These are phyloP conservation scores for Hibiscus mutabilis DNA, from an alignment of 345 rosid species.

Conservation along the genomic window DNA sequence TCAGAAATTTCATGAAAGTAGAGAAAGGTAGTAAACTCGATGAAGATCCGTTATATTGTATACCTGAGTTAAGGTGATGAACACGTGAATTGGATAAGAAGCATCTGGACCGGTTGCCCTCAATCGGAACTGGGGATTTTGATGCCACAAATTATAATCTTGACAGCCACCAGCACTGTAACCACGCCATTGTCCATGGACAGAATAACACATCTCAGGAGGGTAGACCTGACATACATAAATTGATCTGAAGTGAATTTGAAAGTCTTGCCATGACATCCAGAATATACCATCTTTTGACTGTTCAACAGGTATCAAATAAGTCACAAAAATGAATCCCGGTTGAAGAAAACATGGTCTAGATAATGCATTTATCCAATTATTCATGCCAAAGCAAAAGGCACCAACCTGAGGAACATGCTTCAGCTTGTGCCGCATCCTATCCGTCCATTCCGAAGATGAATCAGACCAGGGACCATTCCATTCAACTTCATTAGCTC, in stretches of 20 bases:
- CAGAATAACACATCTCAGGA: slow-evolving; percentile 93
- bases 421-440: slow-evolving; percentile 95
- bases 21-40: not conserved
- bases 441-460: slow-evolving; percentile 95
- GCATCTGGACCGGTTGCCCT: slow-evolving; percentile 89
- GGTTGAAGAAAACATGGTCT: not conserved
- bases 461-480: slow-evolving; percentile 99
- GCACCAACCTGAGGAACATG: slow-evolving; percentile 72
- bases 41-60: slow-evolving; percentile 2
- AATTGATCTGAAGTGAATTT: slow-evolving; percentile 96
- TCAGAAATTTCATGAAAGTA: not conserved
- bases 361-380: not conserved
- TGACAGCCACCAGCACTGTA: slow-evolving; percentile 99
- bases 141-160: slow-evolving; percentile 97
- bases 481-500: slow-evolving; percentile 99
- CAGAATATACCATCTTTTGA: slow-evolving; percentile 98
- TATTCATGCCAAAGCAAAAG: not conserved
- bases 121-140: slow-evolving; percentile 94
- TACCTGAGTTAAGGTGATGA: slow-evolving; percentile 98
- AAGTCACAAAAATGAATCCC: not conserved
- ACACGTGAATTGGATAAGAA: slow-evolving; percentile 79
- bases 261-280: slow-evolving; percentile 99
- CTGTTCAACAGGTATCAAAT: slow-evolving; percentile 42
- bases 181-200: slow-evolving; percentile 95
- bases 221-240: slow-evolving; percentile 97